phyloP scores from a whole-genome alignment of 352 stramenopile species.

The Aphanomyces euteiches region DNA sequence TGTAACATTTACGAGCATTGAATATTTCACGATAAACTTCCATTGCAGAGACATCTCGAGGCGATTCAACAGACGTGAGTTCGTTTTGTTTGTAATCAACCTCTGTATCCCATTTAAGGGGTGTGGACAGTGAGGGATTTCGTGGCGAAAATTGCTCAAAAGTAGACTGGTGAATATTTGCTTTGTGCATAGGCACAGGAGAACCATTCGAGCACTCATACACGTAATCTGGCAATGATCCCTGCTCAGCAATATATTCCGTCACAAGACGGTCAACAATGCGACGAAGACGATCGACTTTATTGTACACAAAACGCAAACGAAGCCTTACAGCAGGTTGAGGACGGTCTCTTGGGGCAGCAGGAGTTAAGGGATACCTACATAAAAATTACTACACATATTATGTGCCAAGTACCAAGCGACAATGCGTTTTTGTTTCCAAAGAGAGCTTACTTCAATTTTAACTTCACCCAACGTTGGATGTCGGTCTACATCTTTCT shows the following conservation, averaged over 20 bases:
- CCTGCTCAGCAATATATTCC: conserved; percentile 4
- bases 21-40: conserved; percentile 36
- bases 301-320: conserved; percentile 27
- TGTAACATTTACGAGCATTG: background rate
- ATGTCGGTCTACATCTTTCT: conserved; percentile 46
- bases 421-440: conserved; percentile 60
- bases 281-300: conserved; percentile 7
- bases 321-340: conserved; percentile 10
- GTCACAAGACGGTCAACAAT: conserved; percentile 15
- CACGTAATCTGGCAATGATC: conserved; percentile 13
- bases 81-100: no score
- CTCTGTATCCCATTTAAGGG: no score
- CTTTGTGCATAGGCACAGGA: no score
- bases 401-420: conserved; percentile 46
- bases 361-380: conserved; percentile 28
- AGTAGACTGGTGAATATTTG: background rate
- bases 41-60: conserved; percentile 29
- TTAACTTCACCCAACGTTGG: conserved; percentile 63
- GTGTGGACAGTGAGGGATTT: background rate
- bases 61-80: no score
- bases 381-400: conserved; percentile 31
- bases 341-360: background rate
- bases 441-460: conserved; percentile 53
- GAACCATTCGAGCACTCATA: background rate
- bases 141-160: background rate